A percentile compares a stretch with the other conserved stretches of the same genome.
Conservation (phyloP, 2,329 filamentous ascomycete species). For the Phialocephala sp. region DNA sequence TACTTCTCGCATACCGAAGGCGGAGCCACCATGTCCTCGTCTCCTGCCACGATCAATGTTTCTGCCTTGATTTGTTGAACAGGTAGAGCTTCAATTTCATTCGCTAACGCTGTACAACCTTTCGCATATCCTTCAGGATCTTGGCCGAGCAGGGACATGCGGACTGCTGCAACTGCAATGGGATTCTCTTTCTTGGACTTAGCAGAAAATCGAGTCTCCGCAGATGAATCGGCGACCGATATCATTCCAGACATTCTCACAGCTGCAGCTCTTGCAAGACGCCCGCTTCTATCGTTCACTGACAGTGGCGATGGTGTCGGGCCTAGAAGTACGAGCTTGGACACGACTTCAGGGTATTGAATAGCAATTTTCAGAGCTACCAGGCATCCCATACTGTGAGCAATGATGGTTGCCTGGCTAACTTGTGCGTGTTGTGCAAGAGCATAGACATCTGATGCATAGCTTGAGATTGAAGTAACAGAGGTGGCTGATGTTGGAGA, state of each 20-base stretch:
- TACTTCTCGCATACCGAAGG: slow-evolving; percentile 45
- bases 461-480: slow-evolving; percentile 49
- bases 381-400: slow-evolving; percentile 58
- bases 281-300: slow-evolving; percentile 40
- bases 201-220: slow-evolving; percentile 45
- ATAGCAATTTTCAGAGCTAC: slow-evolving; percentile 51
- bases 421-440: slow-evolving; percentile 47
- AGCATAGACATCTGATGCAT: slow-evolving; percentile 49
- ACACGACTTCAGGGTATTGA: slow-evolving; percentile 47
- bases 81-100: slow-evolving; percentile 43
- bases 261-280: slow-evolving; percentile 45
- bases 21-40: slow-evolving; percentile 52
- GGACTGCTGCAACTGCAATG: slow-evolving; percentile 49
- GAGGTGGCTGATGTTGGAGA: slow-evolving; percentile 55
- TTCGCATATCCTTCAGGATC: slow-evolving; percentile 62
- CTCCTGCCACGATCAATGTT: slow-evolving; percentile 52
- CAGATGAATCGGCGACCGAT: slow-evolving; percentile 48
- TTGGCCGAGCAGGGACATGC: slow-evolving; percentile 52
- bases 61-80: slow-evolving; percentile 43
- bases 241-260: slow-evolving; percentile 53
- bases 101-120: slow-evolving; percentile 54
- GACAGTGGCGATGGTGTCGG: slow-evolving; percentile 54
- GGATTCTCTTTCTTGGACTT: slow-evolving; percentile 47
- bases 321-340: slow-evolving; percentile 53
- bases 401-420: slow-evolving; percentile 49